Evolutionary conservation across 768 basidiomycete species (phyloP).

Genomic region (Hortiboletus campestris): DNA sequence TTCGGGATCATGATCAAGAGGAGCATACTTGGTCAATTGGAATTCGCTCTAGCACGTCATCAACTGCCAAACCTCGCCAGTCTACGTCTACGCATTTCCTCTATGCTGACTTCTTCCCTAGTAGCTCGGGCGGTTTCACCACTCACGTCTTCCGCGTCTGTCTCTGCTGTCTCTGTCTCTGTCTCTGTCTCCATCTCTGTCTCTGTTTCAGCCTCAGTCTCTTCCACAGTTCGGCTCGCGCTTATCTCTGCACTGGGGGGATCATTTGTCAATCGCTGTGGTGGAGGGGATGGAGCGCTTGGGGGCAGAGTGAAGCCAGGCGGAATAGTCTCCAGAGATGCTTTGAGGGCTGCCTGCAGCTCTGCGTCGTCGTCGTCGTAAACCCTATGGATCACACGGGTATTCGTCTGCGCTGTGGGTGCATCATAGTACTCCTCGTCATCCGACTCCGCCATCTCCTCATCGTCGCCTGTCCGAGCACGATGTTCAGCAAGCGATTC

Average conservation of each 20-base stretch:
- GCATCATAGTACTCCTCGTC: constrained; percentile 22
- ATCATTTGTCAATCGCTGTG: constrained; percentile 17
- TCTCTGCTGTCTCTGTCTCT: constrained; percentile 26
- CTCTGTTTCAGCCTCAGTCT: constrained; percentile 33
- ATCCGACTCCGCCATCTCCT: constrained; percentile 18
- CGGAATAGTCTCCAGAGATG: constrained; percentile 70
- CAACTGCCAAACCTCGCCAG: constrained; percentile 62
- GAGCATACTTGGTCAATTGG: not conserved
- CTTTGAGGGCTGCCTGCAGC: constrained; percentile 83
- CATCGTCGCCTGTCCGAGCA: constrained; percentile 20
- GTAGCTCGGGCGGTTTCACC: constrained; percentile 7
- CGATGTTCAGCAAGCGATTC: constrained; percentile 23
- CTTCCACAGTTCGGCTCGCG: constrained; percentile 13
- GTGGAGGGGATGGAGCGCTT: constrained; percentile 6
- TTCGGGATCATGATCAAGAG: not conserved
- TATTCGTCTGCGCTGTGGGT: not conserved
- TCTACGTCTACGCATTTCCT: constrained; percentile 65
- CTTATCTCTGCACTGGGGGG: not conserved
- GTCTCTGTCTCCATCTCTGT: constrained; percentile 38
- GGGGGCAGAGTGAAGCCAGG: constrained; percentile 44
- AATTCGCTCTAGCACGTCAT: constrained; percentile 2
- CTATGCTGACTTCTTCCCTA: constrained; percentile 47
- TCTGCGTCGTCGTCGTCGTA: constrained; percentile 88
- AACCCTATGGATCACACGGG: constrained; percentile 38
- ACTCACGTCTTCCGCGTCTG: constrained; percentile 21